Percentiles rank a stretch among this genome's conserved stretches.
phyloP scores from a whole-genome alignment of 768 basidiomycete genomes.

The Sarcodon sp. region DNA sequence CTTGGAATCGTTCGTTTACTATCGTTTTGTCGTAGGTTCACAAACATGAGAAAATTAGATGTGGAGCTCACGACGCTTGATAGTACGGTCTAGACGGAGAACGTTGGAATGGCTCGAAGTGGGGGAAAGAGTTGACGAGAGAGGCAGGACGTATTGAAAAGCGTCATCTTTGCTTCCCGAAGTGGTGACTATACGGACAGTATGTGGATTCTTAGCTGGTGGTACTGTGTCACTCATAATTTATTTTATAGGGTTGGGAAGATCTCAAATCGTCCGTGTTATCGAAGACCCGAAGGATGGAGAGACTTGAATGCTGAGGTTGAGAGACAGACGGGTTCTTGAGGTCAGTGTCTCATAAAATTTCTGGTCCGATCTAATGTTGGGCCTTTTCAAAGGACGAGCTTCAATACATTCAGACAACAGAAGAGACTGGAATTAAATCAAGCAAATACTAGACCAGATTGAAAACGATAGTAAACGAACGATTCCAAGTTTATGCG shows the following conservation, averaged over 20 bases:
- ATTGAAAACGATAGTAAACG: too few species aligned
- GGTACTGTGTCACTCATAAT: constrained; percentile 1
- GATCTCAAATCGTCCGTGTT: constrained; percentile 96
- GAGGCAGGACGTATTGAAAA: constrained; percentile 73
- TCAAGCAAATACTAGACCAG: too few species aligned
- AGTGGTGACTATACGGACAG: constrained; percentile 78
- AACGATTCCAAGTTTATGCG: background rate
- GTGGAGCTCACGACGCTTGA: constrained; percentile 86
- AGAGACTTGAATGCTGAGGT: constrained; percentile 87
- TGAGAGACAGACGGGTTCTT: constrained; percentile 92
- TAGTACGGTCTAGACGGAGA: constrained; percentile 69
- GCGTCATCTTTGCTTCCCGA: constrained; percentile 65
- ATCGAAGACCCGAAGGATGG: constrained; percentile 88
- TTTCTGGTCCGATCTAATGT: background rate
- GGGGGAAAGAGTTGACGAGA: constrained; percentile 82
- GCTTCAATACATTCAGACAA: constrained; percentile 91
- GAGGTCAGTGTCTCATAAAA: constrained; percentile 43
- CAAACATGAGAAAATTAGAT: constrained; percentile 87
- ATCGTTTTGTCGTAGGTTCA: constrained; percentile 45
- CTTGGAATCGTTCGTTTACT: constrained; percentile 21
- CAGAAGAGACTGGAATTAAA: constrained; percentile 70
- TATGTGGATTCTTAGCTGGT: constrained; percentile 22
- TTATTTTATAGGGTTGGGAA: constrained; percentile 61
- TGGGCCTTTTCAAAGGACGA: constrained; percentile 71
- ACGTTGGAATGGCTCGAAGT: constrained; percentile 83